phyloP scores from a whole-genome alignment of 352 stramenopile species.

The Thraustotheca clavata region DNA sequence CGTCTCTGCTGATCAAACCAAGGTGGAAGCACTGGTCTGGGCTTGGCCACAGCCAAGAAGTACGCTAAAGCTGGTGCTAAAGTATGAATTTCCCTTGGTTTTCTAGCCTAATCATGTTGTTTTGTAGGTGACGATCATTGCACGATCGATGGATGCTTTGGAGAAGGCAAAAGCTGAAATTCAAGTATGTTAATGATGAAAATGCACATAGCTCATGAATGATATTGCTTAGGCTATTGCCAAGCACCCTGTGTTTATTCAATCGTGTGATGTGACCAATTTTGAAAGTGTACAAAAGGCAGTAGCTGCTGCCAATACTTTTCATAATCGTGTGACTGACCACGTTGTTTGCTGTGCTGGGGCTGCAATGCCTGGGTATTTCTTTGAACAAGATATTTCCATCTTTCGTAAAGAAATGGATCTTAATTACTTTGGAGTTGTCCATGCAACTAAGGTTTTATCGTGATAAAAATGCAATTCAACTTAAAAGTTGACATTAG shows the following conservation, averaged over 20 bases:
- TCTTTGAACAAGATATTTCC: constrained; percentile 61
- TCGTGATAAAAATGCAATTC: neutral
- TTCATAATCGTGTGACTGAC: constrained; percentile 56
- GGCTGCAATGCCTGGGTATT: constrained; percentile 50
- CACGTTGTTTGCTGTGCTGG: constrained; percentile 66
- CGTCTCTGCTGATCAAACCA: neutral
- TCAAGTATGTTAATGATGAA: constrained; percentile 20
- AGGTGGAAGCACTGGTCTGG: neutral
- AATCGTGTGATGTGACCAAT: constrained; percentile 66
- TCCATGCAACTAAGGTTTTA: constrained; percentile 52
- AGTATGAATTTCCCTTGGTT: too few relatives aligned
- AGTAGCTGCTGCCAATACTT: constrained; percentile 53
- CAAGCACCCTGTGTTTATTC: constrained; percentile 47
- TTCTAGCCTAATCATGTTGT: too few relatives aligned
- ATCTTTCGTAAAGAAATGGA: constrained; percentile 77
- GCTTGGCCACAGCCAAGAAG: neutral
- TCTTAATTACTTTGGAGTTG: constrained; percentile 80
- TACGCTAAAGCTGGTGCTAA: neutral
- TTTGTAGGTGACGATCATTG: constrained; percentile 45
- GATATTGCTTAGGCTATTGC: constrained; percentile 18
- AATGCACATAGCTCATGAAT: neutral
- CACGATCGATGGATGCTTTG: constrained; percentile 47
- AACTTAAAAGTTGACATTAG: neutral
- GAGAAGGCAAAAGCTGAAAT: constrained; percentile 56
- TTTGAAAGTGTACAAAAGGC: constrained; percentile 48